Evolutionary conservation across 2,329 filamentous ascomycete genomes (phyloP).

Genomic region (Penicillium sp.): DNA sequence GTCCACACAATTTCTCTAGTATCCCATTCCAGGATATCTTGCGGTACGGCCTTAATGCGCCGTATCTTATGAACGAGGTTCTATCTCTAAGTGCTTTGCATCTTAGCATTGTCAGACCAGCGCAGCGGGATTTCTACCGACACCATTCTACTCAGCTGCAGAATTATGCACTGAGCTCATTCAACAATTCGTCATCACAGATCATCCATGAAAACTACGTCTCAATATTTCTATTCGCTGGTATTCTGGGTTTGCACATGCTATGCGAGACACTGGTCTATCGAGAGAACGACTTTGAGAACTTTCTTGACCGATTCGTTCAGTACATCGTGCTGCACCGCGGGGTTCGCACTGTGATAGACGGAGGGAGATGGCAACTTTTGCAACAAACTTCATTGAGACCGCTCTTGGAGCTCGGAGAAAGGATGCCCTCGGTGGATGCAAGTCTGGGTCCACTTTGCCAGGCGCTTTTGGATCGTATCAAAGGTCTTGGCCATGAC

Average conservation of each 20-base stretch:
- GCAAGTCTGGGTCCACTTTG: conserved; percentile 3
- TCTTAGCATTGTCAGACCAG: conserved; percentile 28
- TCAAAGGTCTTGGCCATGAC: conserved; percentile 6
- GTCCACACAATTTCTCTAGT: background rate
- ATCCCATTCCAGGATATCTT: conserved; percentile 4
- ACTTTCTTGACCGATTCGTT: conserved; percentile 24
- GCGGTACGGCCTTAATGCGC: conserved; percentile 16
- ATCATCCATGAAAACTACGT: conserved; percentile 14
- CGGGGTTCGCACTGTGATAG: conserved; percentile 18
- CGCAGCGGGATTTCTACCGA: conserved; percentile 29
- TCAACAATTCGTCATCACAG: conserved; percentile 8
- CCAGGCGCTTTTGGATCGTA: conserved; percentile 5
- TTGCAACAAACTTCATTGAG: conserved; percentile 12
- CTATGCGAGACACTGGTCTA: conserved; percentile 43
- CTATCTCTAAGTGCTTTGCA: conserved; percentile 43
- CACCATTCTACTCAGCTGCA: conserved; percentile 33
- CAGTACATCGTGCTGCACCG: conserved; percentile 22
- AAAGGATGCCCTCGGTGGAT: background rate
- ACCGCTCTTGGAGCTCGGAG: conserved; percentile 4
- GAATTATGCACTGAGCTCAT: conserved; percentile 16
- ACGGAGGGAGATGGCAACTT: conserved; percentile 9
- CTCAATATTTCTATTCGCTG: conserved; percentile 19
- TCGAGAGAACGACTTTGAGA: conserved; percentile 33
- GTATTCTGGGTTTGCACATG: conserved; percentile 30
- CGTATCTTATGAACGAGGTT: conserved; percentile 43